Evolutionary conservation across 306 rosid genomes (phyloP), one percentile per base, ranked within the genome.

Genomic region (Prinsepia uniflora): DNA sequence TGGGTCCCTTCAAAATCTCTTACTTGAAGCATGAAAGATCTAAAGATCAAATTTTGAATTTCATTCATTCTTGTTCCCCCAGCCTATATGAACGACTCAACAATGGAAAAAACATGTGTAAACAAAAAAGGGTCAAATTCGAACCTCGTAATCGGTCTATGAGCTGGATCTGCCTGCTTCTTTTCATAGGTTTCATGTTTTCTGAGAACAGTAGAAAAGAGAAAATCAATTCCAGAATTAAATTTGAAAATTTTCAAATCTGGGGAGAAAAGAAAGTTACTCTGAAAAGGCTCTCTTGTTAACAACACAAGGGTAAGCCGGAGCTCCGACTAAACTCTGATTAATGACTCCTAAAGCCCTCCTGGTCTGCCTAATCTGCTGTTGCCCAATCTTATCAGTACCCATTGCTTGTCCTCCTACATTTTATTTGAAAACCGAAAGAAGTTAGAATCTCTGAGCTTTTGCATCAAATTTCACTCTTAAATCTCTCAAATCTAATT

Each of bases 131-230:
- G 44, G 12, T 63, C 12, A 43, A 59, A 70, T 48, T 66, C 88
- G 44, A 44, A 91, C 97, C 99, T 85, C 17, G 97, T 91, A 76
- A 94, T 91, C 41, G 97, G 99, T 68, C 99, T 85, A 77, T 89
- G 96, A 6, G 72, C 87, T 59, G 87, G 96, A 87, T 89, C 95
- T 46, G 85, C 99, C 79, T 89, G 97, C 86, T 94, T 90, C 83
- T 94, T 94, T 64, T 86, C 92, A 77, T 73, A 82, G 58, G 82
- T 63, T 30, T 82, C 91, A 43, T 79, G 78, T 52, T 85, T 90
- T 60, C 96, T 94, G 82, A 40, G n/a, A 46, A 18, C 50, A 63
- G 40, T 73, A 52, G 49, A 45, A 36, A 55, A 45, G 2, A 7
- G 8, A 64, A 46, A 59, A 58, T 61, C 11, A 80, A 60, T 65